Conservation (phyloP, 1,284 basidiomycete species). For the Rhodotorula sp. region DNA sequence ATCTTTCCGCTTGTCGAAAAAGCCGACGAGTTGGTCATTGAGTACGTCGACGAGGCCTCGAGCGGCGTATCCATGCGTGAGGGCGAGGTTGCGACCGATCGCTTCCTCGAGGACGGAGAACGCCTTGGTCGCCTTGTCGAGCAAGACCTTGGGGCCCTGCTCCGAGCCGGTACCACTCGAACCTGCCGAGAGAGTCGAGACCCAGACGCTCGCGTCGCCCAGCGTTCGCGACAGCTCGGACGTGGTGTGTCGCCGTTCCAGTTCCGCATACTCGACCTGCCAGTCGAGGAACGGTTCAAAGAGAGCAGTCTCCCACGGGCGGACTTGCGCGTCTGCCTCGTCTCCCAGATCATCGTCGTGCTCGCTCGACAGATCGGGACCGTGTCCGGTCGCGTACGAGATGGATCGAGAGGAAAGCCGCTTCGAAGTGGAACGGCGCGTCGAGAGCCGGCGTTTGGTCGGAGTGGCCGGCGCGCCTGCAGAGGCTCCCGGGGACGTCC, state of each 20-base stretch:
- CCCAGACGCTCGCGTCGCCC: slow-evolving; percentile 50
- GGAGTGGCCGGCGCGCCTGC: slow-evolving; percentile 42
- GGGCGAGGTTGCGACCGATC: slow-evolving; percentile 66
- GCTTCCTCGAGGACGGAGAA: slow-evolving; percentile 77
- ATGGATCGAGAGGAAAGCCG: slow-evolving; percentile 47
- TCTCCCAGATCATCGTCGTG: slow-evolving; percentile 7
- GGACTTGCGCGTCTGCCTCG: slow-evolving; percentile 13
- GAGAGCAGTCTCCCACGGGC: slow-evolving; percentile 78
- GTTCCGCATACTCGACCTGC: slow-evolving; percentile 72
- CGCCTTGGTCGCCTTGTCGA: slow-evolving; percentile 55
- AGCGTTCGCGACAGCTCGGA: slow-evolving; percentile 54
- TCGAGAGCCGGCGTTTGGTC: slow-evolving; percentile 58
- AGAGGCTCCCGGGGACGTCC: neutral
- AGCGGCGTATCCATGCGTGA: slow-evolving; percentile 84
- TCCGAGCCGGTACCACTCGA: neutral
- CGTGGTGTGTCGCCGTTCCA: slow-evolving; percentile 70
- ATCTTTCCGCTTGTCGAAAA: slow-evolving; percentile 56
- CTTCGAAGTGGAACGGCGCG: slow-evolving; percentile 66
- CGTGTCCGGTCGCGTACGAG: slow-evolving; percentile 21
- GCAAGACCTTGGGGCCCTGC: slow-evolving; percentile 18
- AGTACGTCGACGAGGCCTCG: slow-evolving; percentile 69
- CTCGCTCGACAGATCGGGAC: slow-evolving; percentile 18
- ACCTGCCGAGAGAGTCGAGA: slow-evolving; percentile 45
- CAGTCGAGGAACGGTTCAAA: slow-evolving; percentile 90
- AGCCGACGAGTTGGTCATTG: slow-evolving; percentile 66